A percentile compares a stretch with the other conserved stretches of the same genome.
Evolutionary conservation across 257 asterid species (phyloP).

Genomic region (Scutellaria baicalensis): DNA sequence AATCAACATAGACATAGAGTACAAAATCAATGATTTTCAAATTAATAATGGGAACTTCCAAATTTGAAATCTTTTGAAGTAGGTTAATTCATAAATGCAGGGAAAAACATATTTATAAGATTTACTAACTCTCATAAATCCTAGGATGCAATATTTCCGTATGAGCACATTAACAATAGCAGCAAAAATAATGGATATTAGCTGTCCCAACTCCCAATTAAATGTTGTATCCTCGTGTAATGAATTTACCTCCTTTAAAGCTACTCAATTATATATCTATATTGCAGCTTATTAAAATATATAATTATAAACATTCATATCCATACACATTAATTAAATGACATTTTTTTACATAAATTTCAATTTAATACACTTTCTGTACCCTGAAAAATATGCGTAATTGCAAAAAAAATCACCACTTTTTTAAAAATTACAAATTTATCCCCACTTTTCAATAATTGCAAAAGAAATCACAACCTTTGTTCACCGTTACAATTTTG

Average conservation of each 20-base stretch:
- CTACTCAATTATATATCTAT: not conserved
- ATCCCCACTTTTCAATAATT: too few species aligned
- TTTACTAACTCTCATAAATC: not conserved
- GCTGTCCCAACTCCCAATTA: conserved; percentile 1
- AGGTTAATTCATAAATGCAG: conserved; percentile 18
- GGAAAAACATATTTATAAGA: not conserved
- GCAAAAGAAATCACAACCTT: too few species aligned
- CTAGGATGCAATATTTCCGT: not conserved
- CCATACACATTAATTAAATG: not conserved
- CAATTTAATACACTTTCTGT: too few species aligned
- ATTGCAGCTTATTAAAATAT: too few species aligned
- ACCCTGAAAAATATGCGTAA: too few species aligned
- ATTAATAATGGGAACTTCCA: too few species aligned
- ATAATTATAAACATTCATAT: not conserved
- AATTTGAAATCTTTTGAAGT: not conserved
- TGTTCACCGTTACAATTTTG: too few species aligned
- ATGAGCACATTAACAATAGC: not conserved
- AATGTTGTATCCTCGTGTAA: not conserved
- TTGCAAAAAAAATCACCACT: too few species aligned
- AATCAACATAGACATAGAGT: too few species aligned
- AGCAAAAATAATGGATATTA: conserved; percentile 6
- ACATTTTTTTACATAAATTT: not conserved
- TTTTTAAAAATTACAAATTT: too few species aligned
- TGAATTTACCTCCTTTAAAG: conserved; percentile 1
- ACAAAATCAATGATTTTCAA: too few species aligned